Conservation (phyloP, 192 early-diverging fungal genomes). For the Lunasporangiospora selenospora region DNA sequence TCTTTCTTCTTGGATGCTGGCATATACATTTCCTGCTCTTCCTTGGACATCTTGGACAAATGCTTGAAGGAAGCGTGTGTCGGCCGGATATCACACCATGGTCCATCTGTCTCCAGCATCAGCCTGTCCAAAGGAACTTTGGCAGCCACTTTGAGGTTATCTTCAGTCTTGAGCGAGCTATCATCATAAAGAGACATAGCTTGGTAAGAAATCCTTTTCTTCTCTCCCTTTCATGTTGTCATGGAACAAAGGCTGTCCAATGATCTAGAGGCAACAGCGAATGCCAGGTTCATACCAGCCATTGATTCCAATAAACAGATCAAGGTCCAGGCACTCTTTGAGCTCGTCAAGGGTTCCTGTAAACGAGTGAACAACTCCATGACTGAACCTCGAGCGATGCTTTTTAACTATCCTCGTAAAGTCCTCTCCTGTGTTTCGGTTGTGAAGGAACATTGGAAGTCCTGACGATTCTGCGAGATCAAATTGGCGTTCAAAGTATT, state of each 20-base stretch:
- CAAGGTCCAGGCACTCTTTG: conserved; percentile 66
- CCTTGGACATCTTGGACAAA: conserved; percentile 38
- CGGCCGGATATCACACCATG: conserved; percentile 90
- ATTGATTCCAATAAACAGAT: conserved; percentile 93
- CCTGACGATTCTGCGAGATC: conserved; percentile 74
- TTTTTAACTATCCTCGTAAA: conserved; percentile 70
- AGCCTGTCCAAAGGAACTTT: conserved; percentile 79
- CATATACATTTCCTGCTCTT: conserved; percentile 43
- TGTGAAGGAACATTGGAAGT: conserved; percentile 94
- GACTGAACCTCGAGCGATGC: conserved; percentile 65
- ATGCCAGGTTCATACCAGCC: conserved; percentile 66
- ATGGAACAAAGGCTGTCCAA: too few species aligned
- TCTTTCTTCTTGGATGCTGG: conserved; percentile 78
- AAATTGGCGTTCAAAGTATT: conserved; percentile 84
- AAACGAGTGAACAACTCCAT: conserved; percentile 92
- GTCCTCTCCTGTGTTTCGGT: conserved; percentile 80
- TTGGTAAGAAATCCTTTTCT: too few species aligned
- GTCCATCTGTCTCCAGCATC: conserved; percentile 95
- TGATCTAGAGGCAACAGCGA: too few species aligned
- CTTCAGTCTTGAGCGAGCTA: conserved; percentile 84
- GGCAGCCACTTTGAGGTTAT: conserved; percentile 77
- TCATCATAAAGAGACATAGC: too few species aligned
- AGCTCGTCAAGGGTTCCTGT: conserved; percentile 77
- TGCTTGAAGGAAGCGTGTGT: conserved; percentile 82
- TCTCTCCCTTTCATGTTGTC: too few species aligned